Percentiles rank a stretch among this genome's conserved stretches.
Conservation (phyloP, 2,329 filamentous ascomycete species). For the Fusarium newnesense region DNA sequence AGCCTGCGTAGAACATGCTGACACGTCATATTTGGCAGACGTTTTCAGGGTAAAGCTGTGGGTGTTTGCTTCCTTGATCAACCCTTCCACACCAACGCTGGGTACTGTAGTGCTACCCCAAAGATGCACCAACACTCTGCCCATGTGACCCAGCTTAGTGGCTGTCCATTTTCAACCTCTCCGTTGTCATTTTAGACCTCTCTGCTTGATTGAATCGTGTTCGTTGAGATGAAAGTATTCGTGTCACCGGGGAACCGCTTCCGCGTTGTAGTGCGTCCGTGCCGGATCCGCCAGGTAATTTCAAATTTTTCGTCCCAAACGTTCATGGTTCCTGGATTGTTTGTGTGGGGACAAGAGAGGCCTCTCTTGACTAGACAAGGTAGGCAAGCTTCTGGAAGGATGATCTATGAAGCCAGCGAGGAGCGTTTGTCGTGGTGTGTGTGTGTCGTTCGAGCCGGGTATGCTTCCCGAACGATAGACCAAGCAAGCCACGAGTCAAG, state of each 20-base stretch:
- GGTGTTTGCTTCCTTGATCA: not conserved
- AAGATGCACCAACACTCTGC: conserved; percentile 31
- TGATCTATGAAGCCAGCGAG: conserved; percentile 29
- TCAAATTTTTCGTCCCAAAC: conserved; percentile 42
- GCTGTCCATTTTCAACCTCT: conserved; percentile 34
- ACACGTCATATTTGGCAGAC: conserved; percentile 2
- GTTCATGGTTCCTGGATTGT: conserved; percentile 35
- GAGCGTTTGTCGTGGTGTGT: conserved; percentile 28
- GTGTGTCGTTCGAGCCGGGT: conserved; percentile 36
- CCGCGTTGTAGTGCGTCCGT: conserved; percentile 41
- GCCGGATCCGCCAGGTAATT: conserved; percentile 44
- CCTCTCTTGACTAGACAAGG: conserved; percentile 29
- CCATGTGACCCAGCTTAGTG: conserved; percentile 30
- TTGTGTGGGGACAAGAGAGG: conserved; percentile 35
- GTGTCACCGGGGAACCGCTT: conserved; percentile 49
- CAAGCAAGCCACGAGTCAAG: conserved; percentile 38
- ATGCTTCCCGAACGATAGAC: conserved; percentile 33
- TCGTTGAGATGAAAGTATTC: conserved; percentile 35
- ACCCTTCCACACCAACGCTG: not conserved
- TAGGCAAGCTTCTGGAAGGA: conserved; percentile 45
- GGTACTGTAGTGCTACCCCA: not conserved
- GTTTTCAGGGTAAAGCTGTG: not conserved
- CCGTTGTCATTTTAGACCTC: conserved; percentile 17
- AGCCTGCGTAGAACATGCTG: conserved; percentile 1
- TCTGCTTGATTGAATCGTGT: conserved; percentile 19